A percentile compares a stretch with the other conserved stretches of the same genome.
Evolutionary conservation across 306 rosid genomes (phyloP).

Genomic region (Inga oerstediana): DNA sequence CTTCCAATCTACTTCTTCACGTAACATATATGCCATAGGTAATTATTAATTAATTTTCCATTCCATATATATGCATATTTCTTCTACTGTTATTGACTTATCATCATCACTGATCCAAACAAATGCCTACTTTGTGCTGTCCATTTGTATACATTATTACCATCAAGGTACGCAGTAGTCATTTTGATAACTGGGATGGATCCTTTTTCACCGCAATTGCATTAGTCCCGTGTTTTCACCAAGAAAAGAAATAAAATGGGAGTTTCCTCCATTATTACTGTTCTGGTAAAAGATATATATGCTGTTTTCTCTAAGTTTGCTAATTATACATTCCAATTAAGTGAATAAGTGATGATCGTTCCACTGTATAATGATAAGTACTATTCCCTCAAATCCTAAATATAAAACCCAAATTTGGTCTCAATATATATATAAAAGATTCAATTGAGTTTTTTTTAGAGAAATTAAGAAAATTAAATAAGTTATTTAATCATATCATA

Average conservation of each 20-base stretch:
- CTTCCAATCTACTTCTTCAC: not conserved
- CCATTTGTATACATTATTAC: not conserved
- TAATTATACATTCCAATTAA: not conserved
- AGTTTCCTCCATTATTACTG: not conserved
- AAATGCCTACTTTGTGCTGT: not conserved
- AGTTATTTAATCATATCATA: no score
- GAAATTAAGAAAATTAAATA: no score
- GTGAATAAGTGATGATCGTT: not conserved
- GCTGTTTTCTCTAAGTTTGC: not conserved
- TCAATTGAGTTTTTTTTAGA: no score
- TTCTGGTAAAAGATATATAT: not conserved
- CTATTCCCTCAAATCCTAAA: no score
- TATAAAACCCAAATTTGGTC: no score
- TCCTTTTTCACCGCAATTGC: not conserved
- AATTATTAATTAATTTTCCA: not conserved
- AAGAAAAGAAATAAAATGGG: not conserved
- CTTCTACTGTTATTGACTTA: not conserved
- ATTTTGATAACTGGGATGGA: not conserved
- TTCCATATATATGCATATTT: not conserved
- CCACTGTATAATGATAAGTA: not conserved
- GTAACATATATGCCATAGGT: slow-evolving; percentile 28
- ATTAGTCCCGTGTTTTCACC: not conserved
- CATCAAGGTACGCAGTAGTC: not conserved
- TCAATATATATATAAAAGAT: no score
- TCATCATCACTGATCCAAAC: not conserved